A percentile compares a stretch with the other conserved stretches of the same genome.
Evolutionary conservation across 179 eudicot species (phyloP).

Genomic region (Nepenthes alata): DNA sequence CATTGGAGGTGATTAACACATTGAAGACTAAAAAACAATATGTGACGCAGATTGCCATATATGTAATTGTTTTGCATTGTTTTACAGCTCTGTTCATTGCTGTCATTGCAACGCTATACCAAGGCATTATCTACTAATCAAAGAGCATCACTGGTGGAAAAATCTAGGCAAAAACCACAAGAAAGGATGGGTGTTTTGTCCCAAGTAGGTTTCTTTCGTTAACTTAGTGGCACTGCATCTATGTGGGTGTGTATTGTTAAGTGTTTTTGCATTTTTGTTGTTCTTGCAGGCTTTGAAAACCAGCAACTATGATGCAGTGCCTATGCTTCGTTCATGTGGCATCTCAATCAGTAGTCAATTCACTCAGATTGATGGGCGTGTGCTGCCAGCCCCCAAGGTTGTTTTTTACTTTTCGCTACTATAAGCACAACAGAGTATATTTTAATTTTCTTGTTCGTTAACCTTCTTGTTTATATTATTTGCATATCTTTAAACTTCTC

Average conservation of each 20-base stretch:
- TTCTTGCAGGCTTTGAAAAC: slow-evolving; percentile 51
- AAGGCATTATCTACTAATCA: slow-evolving; percentile 57
- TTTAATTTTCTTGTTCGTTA: neutral
- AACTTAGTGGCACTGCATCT: neutral
- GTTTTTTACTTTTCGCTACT: neutral
- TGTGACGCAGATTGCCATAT: neutral
- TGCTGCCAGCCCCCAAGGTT: slow-evolving; percentile 70
- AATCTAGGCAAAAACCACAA: slow-evolving; percentile 78
- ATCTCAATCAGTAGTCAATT: slow-evolving; percentile 47
- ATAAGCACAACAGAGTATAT: neutral
- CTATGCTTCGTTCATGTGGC: slow-evolving; percentile 66
- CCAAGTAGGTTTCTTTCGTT: slow-evolving; percentile 27
- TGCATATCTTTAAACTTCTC: neutral
- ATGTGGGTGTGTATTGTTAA: neutral
- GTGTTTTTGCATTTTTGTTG: neutral
- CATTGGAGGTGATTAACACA: slow-evolving; percentile 41
- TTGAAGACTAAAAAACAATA: too few relatives aligned
- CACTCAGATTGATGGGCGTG: slow-evolving; percentile 71
- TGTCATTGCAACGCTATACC: slow-evolving; percentile 72
- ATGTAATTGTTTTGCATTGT: neutral
- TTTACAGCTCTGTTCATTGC: slow-evolving; percentile 51
- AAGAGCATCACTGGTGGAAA: slow-evolving; percentile 72
- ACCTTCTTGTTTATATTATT: neutral
- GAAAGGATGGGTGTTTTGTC: slow-evolving; percentile 66
- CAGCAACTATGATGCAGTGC: slow-evolving; percentile 73